phyloP scores from a whole-genome alignment of 352 stramenopile genomes.

The Plasmopara viticola region DNA sequence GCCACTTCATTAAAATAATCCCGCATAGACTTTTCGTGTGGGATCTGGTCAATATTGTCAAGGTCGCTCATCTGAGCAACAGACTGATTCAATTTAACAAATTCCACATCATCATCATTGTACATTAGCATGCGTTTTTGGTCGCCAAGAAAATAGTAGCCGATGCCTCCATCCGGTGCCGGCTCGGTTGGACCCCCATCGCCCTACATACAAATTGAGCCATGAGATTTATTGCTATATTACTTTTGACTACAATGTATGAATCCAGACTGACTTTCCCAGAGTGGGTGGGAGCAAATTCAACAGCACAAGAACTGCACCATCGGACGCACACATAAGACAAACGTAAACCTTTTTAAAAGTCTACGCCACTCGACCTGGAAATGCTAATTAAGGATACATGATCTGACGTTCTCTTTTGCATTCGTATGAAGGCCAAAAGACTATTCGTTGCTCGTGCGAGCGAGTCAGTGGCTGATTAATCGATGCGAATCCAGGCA shows the following conservation, averaged over 20 bases:
- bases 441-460: conserved; percentile 47
- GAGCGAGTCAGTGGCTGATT: conserved; percentile 81
- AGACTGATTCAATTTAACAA: conserved; percentile 64
- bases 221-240: no score
- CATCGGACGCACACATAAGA: conserved; percentile 42
- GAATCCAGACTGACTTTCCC: conserved; percentile 82
- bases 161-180: conserved; percentile 67
- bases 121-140: conserved; percentile 76
- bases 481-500: no score
- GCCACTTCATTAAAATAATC: conserved; percentile 63
- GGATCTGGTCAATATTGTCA: conserved; percentile 49
- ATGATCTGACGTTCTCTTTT: conserved; percentile 57
- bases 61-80: conserved; percentile 61
- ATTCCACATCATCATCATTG: conserved; percentile 62
- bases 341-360: conserved; percentile 2
- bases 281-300: conserved; percentile 51
- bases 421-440: conserved; percentile 87
- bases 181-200: conserved; percentile 69
- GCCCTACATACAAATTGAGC: conserved; percentile 30
- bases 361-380: conserved; percentile 26
- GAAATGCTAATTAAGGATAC: conserved; percentile 84
- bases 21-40: conserved; percentile 57
- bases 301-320: conserved; percentile 80
- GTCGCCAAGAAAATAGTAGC: conserved; percentile 84
- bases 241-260: conserved; percentile 36